phyloP scores from a whole-genome alignment of 2,329 filamentous ascomycete genomes.

The Atkinsonella hypoxylon region DNA sequence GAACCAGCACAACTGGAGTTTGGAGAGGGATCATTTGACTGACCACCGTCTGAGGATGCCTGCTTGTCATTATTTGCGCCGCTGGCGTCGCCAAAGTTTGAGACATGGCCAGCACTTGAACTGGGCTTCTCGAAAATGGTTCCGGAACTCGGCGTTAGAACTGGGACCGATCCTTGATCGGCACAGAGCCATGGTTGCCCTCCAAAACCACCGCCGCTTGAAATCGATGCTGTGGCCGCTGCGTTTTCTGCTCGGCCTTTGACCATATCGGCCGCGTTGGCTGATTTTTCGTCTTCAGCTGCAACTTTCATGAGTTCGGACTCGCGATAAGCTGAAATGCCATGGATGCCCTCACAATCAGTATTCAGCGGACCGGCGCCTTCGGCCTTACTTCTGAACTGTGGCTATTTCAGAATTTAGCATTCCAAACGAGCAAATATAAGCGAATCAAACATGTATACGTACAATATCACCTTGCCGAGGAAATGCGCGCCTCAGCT shows the following conservation, averaged over 20 bases:
- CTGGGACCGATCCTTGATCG: conserved; percentile 25
- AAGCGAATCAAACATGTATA: conserved; percentile 9
- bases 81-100: conserved; percentile 29
- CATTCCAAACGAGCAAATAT: neutral
- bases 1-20: conserved; percentile 36
- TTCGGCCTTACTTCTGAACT: conserved; percentile 3
- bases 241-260: conserved; percentile 18
- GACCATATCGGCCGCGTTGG: conserved; percentile 27
- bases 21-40: conserved; percentile 45
- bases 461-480: conserved; percentile 39
- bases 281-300: conserved; percentile 29
- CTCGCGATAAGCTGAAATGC: conserved; percentile 32
- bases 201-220: neutral
- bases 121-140: conserved; percentile 22
- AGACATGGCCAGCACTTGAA: conserved; percentile 13
- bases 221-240: neutral
- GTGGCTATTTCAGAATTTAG: neutral
- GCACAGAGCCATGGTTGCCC: conserved; percentile 26
- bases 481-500: conserved; percentile 42
- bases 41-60: conserved; percentile 35
- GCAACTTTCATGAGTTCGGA: conserved; percentile 29
- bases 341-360: conserved; percentile 23
- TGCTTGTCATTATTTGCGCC: conserved; percentile 35
- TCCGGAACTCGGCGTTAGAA: conserved; percentile 22
- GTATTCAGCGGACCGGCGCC: conserved; percentile 17